Evolutionary conservation across 805 yeast genomes (phyloP).

Genomic region (Wickerhamiella australiensis): DNA sequence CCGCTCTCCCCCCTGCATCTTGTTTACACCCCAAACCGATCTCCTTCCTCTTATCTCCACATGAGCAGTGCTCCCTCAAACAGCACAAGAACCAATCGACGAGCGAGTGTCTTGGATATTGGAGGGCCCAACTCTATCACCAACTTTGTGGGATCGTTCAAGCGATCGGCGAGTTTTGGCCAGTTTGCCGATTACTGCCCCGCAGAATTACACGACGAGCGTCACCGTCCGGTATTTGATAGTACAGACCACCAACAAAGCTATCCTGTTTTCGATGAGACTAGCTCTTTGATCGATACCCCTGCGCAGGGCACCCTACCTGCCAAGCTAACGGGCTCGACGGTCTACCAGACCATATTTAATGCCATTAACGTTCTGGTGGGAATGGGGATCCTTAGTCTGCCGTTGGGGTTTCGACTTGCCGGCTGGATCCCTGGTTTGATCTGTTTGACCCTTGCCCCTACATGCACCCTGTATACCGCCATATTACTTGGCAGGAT

Average conservation of each 20-base stretch:
- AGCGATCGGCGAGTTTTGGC: conserved; percentile 24
- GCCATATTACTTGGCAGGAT: conserved; percentile 64
- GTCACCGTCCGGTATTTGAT: neutral
- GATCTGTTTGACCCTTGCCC: conserved; percentile 46
- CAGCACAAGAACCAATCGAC: neutral
- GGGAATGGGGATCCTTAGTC: conserved; percentile 56
- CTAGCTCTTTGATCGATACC: neutral
- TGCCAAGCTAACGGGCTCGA: conserved; percentile 18
- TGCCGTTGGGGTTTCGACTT: conserved; percentile 51
- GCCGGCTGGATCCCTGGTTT: conserved; percentile 56
- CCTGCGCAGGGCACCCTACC: neutral
- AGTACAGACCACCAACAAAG: neutral
- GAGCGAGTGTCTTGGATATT: conserved; percentile 8
- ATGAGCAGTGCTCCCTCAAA: neutral
- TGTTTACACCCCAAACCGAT: neutral
- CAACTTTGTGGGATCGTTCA: conserved; percentile 3
- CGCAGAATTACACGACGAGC: neutral
- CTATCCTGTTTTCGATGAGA: conserved; percentile 4
- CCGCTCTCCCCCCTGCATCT: neutral
- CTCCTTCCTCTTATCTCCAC: neutral
- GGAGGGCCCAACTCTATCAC: conserved; percentile 11
- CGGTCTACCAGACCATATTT: conserved; percentile 57
- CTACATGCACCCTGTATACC: conserved; percentile 59
- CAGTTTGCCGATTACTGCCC: conserved; percentile 8
- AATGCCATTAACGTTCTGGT: conserved; percentile 54